A percentile compares a stretch with the other conserved stretches of the same genome.
Conservation (phyloP, 2,329 filamentous ascomycete genomes). For the Reticulascus tulasneorum region DNA sequence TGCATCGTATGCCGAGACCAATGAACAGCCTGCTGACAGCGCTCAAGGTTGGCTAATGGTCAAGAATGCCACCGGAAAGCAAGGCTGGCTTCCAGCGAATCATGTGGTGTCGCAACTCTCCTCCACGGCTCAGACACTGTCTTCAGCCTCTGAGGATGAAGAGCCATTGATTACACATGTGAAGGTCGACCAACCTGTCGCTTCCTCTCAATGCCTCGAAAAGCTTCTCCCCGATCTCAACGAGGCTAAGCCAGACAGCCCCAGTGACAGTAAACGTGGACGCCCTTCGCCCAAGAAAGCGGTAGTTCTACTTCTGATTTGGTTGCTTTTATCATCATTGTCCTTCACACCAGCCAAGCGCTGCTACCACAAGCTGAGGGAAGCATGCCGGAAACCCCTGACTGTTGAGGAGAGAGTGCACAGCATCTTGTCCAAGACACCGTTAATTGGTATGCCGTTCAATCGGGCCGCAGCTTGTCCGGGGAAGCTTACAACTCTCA, state of each 20-base stretch:
- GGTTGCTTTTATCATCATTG: constrained; percentile 3
- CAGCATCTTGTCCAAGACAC: constrained; percentile 39
- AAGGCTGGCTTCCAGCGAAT: no score
- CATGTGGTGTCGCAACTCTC: no score
- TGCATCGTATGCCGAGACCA: no score
- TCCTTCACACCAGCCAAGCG: constrained; percentile 8
- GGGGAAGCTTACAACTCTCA: constrained; percentile 26
- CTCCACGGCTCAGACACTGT: no score
- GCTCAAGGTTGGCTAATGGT: no score
- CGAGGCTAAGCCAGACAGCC: no score
- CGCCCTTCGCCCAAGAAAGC: constrained; percentile 5
- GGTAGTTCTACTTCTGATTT: constrained; percentile 14
- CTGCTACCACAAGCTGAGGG: constrained; percentile 9
- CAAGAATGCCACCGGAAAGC: no score
- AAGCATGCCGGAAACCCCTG: constrained; percentile 20
- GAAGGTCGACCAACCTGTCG: no score
- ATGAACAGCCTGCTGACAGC: no score
- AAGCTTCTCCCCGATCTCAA: constrained; percentile 1
- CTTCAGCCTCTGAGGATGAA: no score
- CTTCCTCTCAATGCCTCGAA: no score
- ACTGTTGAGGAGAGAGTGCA: constrained; percentile 41
- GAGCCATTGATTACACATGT: no score
- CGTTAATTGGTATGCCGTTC: constrained; percentile 43
- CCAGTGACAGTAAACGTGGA: neutral
- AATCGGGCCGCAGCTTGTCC: neutral